A percentile compares a stretch with the other conserved stretches of the same genome.
Evolutionary conservation across 2,329 filamentous ascomycete genomes (phyloP).

Genomic region (Cordyceps tenuipes): DNA sequence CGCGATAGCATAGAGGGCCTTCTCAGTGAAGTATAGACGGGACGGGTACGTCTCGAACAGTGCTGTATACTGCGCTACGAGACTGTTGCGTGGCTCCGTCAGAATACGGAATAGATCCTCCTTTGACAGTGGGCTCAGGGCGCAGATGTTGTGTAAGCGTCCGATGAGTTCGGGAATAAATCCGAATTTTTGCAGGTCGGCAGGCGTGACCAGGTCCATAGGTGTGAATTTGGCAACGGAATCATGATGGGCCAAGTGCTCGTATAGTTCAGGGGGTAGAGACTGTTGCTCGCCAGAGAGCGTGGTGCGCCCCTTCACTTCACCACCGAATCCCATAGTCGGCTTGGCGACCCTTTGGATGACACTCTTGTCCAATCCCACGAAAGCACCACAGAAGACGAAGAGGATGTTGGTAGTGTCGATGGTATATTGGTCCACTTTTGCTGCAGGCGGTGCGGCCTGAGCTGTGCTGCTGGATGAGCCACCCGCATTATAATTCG

Average conservation of each 20-base stretch:
- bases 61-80: constrained; percentile 81
- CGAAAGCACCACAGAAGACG: constrained; percentile 92
- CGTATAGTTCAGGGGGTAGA: constrained; percentile 55
- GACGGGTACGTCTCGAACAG: constrained; percentile 76
- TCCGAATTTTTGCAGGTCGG: constrained; percentile 74
- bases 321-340: constrained; percentile 85
- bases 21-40: constrained; percentile 73
- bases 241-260: constrained; percentile 48
- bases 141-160: constrained; percentile 84
- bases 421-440: constrained; percentile 61
- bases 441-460: constrained; percentile 37
- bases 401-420: constrained; percentile 96
- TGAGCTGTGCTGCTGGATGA: constrained; percentile 38
- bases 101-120: constrained; percentile 73
- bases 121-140: constrained; percentile 65
- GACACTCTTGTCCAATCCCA: constrained; percentile 81
- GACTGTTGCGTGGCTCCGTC: constrained; percentile 82
- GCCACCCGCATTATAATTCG: constrained; percentile 40
- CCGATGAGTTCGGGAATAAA: constrained; percentile 95
- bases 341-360: constrained; percentile 77
- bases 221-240: constrained; percentile 38
- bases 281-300: constrained; percentile 44
- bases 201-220: constrained; percentile 65
- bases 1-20: constrained; percentile 74
- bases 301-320: constrained; percentile 53